phyloP scores from a whole-genome alignment of 106 monocot species.

The Vanilla planifolia region DNA sequence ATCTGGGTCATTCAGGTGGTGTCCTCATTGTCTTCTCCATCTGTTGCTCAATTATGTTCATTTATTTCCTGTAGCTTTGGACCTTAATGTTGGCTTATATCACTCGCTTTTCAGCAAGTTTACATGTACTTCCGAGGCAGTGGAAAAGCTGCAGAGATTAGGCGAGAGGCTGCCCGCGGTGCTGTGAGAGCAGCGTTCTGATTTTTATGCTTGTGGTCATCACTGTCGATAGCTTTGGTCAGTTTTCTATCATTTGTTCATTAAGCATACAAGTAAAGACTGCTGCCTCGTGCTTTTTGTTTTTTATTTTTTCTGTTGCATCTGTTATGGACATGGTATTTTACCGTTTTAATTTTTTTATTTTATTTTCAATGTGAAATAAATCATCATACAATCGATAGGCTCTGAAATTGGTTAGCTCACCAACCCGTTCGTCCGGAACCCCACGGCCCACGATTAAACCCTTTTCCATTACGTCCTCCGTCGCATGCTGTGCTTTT shows the following conservation, averaged over 20 bases:
- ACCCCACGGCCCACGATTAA: too few relatives aligned
- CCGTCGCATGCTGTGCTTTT: neutral
- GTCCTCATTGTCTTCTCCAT: neutral
- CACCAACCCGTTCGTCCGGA: too few relatives aligned
- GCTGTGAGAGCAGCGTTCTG: conserved; percentile 76
- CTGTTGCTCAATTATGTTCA: neutral
- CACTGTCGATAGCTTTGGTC: conserved; percentile 1
- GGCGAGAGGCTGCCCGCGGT: conserved; percentile 71
- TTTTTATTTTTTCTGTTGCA: too few relatives aligned
- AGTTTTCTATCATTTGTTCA: too few relatives aligned
- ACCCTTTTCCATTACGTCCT: neutral
- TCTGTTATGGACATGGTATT: too few relatives aligned
- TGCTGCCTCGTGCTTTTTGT: too few relatives aligned
- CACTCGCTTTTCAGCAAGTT: conserved; percentile 43
- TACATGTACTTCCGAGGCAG: conserved; percentile 77
- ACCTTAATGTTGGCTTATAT: neutral
- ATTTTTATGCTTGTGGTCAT: conserved; percentile 4
- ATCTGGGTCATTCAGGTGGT: conserved; percentile 78
- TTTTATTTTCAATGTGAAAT: too few relatives aligned
- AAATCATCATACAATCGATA: too few relatives aligned
- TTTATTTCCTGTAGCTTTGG: neutral
- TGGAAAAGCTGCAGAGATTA: conserved; percentile 91
- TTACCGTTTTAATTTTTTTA: too few relatives aligned
- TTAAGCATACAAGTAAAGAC: too few relatives aligned
- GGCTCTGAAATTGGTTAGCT: too few relatives aligned